Evolutionary conservation across 768 basidiomycete species (phyloP), one percentile per base, ranked within the genome.

Genomic region (Leccinellum rugosiceps): DNA sequence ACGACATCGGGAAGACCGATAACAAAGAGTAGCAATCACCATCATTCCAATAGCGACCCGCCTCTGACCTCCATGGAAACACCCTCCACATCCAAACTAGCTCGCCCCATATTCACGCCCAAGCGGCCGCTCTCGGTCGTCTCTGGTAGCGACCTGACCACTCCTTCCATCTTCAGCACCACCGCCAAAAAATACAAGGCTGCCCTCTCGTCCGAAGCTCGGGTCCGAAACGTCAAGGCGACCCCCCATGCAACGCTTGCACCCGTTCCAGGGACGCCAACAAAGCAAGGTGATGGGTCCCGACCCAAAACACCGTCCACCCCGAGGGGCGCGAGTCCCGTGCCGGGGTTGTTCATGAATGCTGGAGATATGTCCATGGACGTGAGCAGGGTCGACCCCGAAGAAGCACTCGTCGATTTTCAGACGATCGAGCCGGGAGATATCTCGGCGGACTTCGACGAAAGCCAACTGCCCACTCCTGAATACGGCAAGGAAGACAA

Each of bases 401-500:
- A 93, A 68, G 86, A 88, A 10, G 88, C 82, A 1, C 76, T 93
- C 10, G 84, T 93, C 7, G 90, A 93, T 69, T 88, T 75, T 60
- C 79, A 88, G 67, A 88, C 76, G 2, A 81, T 93, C 2, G 90
- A 90, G 43, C 76, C 80, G 6, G 80, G 80, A 0, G 90, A 92
- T 66, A 63, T 90, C 8, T 89, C 85, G 10, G 86, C 72, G 0
- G 87, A 87, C 53, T 76, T 90, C 2, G 90, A 90, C 53, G 84
- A 85, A 54, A 76, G 77, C 17, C 65, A 84, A 15, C 60, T 74
- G 54, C 72, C 71, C n/a, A 66, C 69, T 1, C 69, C 73, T 1
- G 79, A 85, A 51, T 82, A 85, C 58, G 85, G 87, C n/a, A 83
- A 81, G 52, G 83, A 90, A 53, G 90, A 92, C 70, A 92, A 93